Percentiles rank a stretch among this genome's conserved stretches.
phyloP scores from a whole-genome alignment of 2,329 filamentous ascomycete species.

The Bipolaris gigantea region DNA sequence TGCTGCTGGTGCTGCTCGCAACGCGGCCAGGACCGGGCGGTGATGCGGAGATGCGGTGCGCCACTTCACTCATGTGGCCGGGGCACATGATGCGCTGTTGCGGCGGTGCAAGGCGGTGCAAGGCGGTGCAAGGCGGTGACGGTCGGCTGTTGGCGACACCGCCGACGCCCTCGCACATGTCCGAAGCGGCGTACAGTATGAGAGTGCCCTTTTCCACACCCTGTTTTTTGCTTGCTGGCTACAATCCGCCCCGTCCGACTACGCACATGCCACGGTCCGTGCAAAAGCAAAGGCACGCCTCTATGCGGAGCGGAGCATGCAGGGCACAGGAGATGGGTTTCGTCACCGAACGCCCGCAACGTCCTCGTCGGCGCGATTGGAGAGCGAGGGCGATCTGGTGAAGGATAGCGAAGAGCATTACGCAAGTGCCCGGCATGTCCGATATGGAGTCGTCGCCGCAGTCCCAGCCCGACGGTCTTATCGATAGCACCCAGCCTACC shows the following conservation, averaged over 20 bases:
- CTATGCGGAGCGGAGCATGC: constrained; percentile 15
- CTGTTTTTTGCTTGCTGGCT: constrained; percentile 1
- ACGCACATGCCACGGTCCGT: constrained; percentile 27
- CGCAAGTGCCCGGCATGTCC: constrained; percentile 27
- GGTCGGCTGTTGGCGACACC: constrained; percentile 22
- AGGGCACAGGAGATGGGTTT: constrained; percentile 28
- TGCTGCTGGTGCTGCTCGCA: not conserved
- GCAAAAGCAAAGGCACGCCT: constrained; percentile 21
- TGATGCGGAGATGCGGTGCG: constrained; percentile 8
- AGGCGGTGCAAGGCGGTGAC: constrained; percentile 12
- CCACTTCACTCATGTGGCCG: constrained; percentile 20
- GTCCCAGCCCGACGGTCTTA: constrained; percentile 32
- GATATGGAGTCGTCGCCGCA: constrained; percentile 14
- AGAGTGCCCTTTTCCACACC: not conserved
- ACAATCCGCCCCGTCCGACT: constrained; percentile 24
- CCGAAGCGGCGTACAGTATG: not conserved
- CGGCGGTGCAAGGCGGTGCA: constrained; percentile 31
- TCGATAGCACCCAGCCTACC: constrained; percentile 37
- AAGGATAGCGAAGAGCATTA: constrained; percentile 28
- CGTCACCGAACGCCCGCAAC: constrained; percentile 25
- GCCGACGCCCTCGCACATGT: constrained; percentile 20
- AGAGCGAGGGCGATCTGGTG: constrained; percentile 23
- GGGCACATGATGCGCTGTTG: constrained; percentile 15
- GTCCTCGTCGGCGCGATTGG: constrained; percentile 29
- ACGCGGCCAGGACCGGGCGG: not conserved